phyloP scores from a whole-genome alignment of 257 asterid genomes.

The Nicotiana knightiana region DNA sequence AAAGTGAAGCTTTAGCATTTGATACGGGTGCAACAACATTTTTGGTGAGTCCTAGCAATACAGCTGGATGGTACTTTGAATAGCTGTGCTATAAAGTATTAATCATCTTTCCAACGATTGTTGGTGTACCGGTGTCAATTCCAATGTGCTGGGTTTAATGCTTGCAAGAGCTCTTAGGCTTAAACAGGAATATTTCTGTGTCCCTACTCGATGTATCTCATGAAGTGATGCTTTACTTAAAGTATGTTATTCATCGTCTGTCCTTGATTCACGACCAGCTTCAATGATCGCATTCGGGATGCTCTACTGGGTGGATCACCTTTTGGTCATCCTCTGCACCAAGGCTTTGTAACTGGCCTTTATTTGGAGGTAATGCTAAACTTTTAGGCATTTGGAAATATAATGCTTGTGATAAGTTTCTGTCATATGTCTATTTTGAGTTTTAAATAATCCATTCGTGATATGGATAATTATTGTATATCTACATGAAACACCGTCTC shows the following conservation, averaged over 20 bases:
- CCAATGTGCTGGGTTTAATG: not conserved
- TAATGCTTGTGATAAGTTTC: not conserved
- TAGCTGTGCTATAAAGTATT: not conserved
- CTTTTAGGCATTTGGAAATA: not conserved
- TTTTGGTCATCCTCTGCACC: conserved; percentile 92
- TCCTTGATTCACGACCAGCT: conserved; percentile 40
- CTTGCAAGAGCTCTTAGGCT: conserved; percentile 3
- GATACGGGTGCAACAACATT: too few species aligned
- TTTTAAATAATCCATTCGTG: not conserved
- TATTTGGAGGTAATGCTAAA: conserved; percentile 62
- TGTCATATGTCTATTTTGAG: not conserved
- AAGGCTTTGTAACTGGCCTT: conserved; percentile 88
- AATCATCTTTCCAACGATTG: not conserved
- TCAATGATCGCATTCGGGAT: conserved; percentile 94
- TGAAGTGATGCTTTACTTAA: not conserved
- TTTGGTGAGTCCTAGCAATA: too few species aligned
- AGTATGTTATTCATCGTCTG: not conserved
- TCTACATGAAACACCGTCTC: conserved; percentile 3
- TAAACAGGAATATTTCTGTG: not conserved
- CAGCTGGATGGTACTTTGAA: not conserved
- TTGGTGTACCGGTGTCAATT: not conserved
- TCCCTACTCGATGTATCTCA: not conserved
- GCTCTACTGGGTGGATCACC: conserved; percentile 97
- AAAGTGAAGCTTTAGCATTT: not conserved
- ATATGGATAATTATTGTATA: not conserved